Conservation (phyloP, 257 asterid species). For the Primulina huaijiensis region DNA sequence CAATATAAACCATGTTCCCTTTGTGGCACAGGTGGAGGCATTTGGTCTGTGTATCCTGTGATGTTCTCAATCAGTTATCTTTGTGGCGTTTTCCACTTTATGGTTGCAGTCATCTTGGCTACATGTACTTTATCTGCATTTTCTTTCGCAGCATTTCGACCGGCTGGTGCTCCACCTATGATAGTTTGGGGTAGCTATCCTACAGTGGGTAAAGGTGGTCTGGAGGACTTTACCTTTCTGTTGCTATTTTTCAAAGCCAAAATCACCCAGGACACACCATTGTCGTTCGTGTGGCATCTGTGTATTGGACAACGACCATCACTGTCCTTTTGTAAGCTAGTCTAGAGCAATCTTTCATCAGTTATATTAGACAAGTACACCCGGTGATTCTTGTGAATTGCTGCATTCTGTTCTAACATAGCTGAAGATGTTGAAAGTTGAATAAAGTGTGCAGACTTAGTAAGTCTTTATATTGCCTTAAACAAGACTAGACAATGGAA, state of each 20-base stretch:
- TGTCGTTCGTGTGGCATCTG: conserved; percentile 91
- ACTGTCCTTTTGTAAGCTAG: conserved; percentile 90
- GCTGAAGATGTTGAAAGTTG: too few relatives aligned
- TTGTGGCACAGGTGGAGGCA: conserved; percentile 68
- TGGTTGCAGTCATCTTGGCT: conserved; percentile 44
- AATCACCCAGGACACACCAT: conserved; percentile 84
- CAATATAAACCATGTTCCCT: conserved; percentile 20
- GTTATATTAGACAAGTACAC: not conserved
- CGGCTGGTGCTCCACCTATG: conserved; percentile 80
- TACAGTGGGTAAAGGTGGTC: conserved; percentile 43
- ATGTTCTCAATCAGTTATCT: conserved; percentile 53
- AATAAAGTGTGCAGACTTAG: too few relatives aligned
- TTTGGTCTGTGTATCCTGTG: conserved; percentile 42
- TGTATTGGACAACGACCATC: conserved; percentile 93
- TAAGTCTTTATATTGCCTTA: too few relatives aligned
- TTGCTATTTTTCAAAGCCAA: conserved; percentile 75
- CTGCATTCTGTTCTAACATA: not conserved
- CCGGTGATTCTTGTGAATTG: not conserved
- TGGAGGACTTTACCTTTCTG: conserved; percentile 63
- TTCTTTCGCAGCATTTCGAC: conserved; percentile 62
- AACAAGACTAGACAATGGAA: too few relatives aligned
- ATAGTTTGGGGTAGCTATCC: conserved; percentile 95
- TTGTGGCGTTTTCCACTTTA: conserved; percentile 49
- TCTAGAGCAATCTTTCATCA: conserved; percentile 4
- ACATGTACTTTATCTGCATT: conserved; percentile 58